A percentile compares a stretch with the other conserved stretches of the same genome.
These are phyloP conservation scores for Penicillium manginii DNA, from an alignment of 495 filamentous ascomycete species.

Conservation along the genomic window DNA sequence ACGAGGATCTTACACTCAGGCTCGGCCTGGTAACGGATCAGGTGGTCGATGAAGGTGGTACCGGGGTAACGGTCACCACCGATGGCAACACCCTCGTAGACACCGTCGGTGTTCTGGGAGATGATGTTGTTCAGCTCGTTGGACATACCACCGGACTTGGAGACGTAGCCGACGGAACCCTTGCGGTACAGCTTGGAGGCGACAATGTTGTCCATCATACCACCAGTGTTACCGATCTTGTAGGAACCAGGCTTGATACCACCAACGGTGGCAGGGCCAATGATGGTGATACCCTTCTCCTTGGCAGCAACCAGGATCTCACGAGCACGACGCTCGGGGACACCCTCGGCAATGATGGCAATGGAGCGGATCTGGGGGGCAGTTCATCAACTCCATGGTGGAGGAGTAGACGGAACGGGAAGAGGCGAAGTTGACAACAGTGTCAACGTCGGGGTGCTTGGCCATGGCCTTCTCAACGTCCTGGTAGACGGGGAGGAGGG, in stretches of 20 bases:
- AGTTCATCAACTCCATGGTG: conserved; percentile 97
- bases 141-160: conserved; percentile 99
- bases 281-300: conserved; percentile 99
- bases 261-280: conserved; percentile 96
- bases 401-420: conserved; percentile 97
- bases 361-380: conserved; percentile 94
- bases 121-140: conserved; percentile 99
- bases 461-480: conserved; percentile 89
- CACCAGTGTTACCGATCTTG: conserved; percentile 99
- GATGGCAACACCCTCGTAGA: conserved; percentile 98
- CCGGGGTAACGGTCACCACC: conserved; percentile 98
- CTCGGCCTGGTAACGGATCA: conserved; percentile 92
- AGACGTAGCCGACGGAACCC: conserved; percentile 98
- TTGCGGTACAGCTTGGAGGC: conserved; percentile 99
- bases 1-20: conserved; percentile 96
- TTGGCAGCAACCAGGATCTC: conserved; percentile 93
- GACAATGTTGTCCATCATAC: conserved; percentile 99
- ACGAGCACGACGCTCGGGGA: conserved; percentile 95
- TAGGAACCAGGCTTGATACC: conserved; percentile 98
- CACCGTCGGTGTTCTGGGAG: conserved; percentile 91
- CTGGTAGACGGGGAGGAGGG: conserved; percentile 97
- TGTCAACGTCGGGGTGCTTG: conserved; percentile 97
- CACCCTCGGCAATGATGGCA: conserved; percentile 99
- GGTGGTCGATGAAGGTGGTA: conserved; percentile 98
- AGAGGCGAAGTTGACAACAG: conserved; percentile 98